Evolutionary conservation across 2,329 filamentous ascomycete genomes (phyloP), one percentile per base, ranked within the genome.

Genomic region (Fusarium tricinctum): DNA sequence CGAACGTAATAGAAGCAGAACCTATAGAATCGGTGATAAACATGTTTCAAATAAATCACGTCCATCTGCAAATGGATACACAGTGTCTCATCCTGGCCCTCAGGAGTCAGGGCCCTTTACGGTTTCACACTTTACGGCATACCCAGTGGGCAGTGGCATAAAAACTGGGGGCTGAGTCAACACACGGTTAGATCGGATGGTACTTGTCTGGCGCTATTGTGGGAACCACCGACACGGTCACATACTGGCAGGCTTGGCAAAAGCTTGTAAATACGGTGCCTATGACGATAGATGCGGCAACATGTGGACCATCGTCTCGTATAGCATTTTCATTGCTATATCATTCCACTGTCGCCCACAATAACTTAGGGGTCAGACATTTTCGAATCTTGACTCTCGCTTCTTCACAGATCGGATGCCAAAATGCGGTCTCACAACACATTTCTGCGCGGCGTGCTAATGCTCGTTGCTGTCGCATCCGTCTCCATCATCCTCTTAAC

Each of bases 131-230:
- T 55, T 62, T 55, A 57, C 58, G 56, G 19, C 3, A 23, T 30
- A 32, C 17, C 58, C 56, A 62, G 57, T 62, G 35, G 22, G 15
- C 8, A 42, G 20, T 30, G 47, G 15, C 17, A n/a, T n/a, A 15
- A 22, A 35, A 2, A 23, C 39, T 15, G 28, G 22, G 35, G 33
- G 20, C 5, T 15, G 8, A 7, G 45, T 30, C 23, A 19, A 30
- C 28, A 13, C 20, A 44, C 58, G 64, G 64, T 35, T 68, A 68
- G 64, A 68, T 65, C 64, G 64, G 64, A 51, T 65, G 64, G 64
- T 40, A 47, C 47, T 22, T 39, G 1, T n/a, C 17, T 38, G 35
- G 35, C 5, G 6, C 2, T 38, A 38, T 38, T 22, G 19, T 54
- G 40, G 13, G 22, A 53, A 68, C 22, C 23, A 48, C 32, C 61